Evolutionary conservation across 768 basidiomycete genomes (phyloP).

Genomic region (Guyanaporus albipodus): DNA sequence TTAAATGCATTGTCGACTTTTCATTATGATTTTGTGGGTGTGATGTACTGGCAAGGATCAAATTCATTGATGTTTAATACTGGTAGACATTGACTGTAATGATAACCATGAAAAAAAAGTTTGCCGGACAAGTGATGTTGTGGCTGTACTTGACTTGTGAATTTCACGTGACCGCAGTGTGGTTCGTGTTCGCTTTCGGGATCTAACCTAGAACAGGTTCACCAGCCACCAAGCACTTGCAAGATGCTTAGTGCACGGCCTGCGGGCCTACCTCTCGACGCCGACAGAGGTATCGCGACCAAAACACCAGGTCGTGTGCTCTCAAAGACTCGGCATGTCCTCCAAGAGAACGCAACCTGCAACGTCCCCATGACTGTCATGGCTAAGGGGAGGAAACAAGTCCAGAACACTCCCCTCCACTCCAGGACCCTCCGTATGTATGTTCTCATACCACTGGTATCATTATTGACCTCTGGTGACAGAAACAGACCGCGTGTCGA

Average conservation of each 20-base stretch:
- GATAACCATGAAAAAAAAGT: no score
- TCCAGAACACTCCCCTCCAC: constrained; percentile 35
- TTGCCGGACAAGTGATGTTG: no score
- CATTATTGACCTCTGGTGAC: neutral
- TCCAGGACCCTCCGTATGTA: constrained; percentile 29
- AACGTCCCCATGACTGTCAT: constrained; percentile 40
- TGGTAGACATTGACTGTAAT: no score
- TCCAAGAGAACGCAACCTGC: constrained; percentile 49
- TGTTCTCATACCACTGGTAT: no score
- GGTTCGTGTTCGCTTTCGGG: constrained; percentile 13
- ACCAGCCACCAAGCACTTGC: constrained; percentile 1
- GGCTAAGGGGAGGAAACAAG: constrained; percentile 41
- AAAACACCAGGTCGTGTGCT: constrained; percentile 57
- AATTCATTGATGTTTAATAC: no score
- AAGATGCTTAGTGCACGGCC: constrained; percentile 30
- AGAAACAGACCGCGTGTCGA: constrained; percentile 22
- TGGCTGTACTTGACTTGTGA: constrained; percentile 1
- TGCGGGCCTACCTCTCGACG: constrained; percentile 24
- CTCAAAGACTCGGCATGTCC: constrained; percentile 34
- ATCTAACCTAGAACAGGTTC: neutral
- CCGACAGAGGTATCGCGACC: constrained; percentile 21
- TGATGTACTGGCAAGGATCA: no score
- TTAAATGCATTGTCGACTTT: no score
- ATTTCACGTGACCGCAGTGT: constrained; percentile 27
- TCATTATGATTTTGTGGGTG: no score